phyloP scores from a whole-genome alignment of 306 rosid genomes.

The Acacia confusa region DNA sequence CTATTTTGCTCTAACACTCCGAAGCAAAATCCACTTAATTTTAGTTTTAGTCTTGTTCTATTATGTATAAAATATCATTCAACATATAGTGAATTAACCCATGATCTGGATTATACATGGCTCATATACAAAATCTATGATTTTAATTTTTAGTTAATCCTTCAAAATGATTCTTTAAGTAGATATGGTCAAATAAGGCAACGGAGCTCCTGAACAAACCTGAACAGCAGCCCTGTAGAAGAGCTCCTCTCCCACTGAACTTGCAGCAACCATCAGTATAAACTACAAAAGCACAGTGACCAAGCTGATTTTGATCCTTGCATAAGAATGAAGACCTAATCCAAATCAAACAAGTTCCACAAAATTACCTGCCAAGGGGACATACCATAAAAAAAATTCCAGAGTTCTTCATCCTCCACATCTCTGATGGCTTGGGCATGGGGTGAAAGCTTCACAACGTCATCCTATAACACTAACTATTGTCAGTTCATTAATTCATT shows the following conservation, averaged over 20 bases:
- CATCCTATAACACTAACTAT: constrained; percentile 59
- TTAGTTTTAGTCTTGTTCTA: not conserved
- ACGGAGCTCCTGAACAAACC: constrained; percentile 52
- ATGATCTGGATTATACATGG: not conserved
- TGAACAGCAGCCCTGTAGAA: constrained; percentile 98
- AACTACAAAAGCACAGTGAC: constrained; percentile 52
- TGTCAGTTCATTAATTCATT: constrained; percentile 7
- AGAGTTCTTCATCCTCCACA: constrained; percentile 92
- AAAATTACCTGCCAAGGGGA: constrained; percentile 87
- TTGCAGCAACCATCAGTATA: constrained; percentile 88
- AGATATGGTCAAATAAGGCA: constrained; percentile 14
- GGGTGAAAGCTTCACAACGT: constrained; percentile 92
- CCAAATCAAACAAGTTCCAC: constrained; percentile 15
- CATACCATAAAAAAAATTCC: constrained; percentile 98
- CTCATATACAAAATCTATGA: not conserved
- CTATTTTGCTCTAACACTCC: too few relatives aligned
- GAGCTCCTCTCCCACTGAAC: constrained; percentile 98
- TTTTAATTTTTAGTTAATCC: not conserved
- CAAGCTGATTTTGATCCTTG: constrained; percentile 21
- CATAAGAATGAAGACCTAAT: constrained; percentile 25
- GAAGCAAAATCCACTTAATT: constrained; percentile 5
- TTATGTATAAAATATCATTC: too few relatives aligned
- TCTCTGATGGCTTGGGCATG: constrained; percentile 99
- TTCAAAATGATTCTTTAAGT: not conserved
- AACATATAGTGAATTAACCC: not conserved